Conservation (phyloP, 441 rosid species). For the Pelargonium australe region DNA sequence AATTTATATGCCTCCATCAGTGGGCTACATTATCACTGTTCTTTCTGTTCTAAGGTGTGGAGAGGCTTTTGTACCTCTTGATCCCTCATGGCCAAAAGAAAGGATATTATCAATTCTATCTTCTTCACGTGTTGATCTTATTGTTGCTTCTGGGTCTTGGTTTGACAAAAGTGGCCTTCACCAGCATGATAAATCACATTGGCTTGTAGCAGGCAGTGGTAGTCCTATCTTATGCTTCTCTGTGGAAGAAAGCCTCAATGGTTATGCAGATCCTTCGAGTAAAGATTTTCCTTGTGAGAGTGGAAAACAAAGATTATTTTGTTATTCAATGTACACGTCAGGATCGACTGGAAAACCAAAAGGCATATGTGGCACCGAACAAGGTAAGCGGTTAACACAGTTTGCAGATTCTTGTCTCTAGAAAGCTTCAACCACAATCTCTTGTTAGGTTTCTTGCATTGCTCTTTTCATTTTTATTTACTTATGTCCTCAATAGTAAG, state of each 20-base stretch:
- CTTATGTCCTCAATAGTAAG: background rate
- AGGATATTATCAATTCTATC: constrained; percentile 51
- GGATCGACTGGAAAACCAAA: constrained; percentile 91
- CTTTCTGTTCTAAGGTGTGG: constrained; percentile 74
- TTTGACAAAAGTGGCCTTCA: constrained; percentile 35
- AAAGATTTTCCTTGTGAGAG: constrained; percentile 52
- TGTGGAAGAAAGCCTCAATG: constrained; percentile 34
- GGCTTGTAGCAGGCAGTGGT: constrained; percentile 37
- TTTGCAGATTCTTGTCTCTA: background rate
- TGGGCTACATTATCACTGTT: constrained; percentile 68
- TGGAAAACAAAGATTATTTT: constrained; percentile 42
- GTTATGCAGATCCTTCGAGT: constrained; percentile 11
- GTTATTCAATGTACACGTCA: constrained; percentile 84
- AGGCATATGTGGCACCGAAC: constrained; percentile 87
- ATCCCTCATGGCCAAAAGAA: constrained; percentile 80
- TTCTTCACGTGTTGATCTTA: constrained; percentile 42
- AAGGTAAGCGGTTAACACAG: constrained; percentile 38
- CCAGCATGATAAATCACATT: constrained; percentile 30
- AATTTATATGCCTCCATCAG: constrained; percentile 68
- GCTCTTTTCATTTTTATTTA: background rate
- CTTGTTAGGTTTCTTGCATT: background rate
- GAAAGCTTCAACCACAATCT: background rate
- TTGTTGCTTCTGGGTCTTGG: constrained; percentile 42
- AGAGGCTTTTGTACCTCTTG: constrained; percentile 78
- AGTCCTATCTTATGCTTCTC: constrained; percentile 48